Conservation (phyloP, 2,329 filamentous ascomycete genomes). For the Aspergillus carbonarius region DNA sequence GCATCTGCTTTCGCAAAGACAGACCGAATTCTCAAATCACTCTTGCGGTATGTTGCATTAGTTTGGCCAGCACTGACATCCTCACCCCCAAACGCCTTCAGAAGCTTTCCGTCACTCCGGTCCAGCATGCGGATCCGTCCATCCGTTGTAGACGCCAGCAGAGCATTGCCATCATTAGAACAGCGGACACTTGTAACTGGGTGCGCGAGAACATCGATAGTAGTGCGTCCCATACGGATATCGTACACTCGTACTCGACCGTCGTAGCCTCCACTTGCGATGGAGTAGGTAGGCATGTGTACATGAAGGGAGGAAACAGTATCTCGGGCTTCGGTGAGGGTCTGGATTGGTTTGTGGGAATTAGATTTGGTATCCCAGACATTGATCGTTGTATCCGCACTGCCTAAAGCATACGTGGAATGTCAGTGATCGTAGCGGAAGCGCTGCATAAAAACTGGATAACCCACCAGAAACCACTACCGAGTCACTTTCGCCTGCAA, state of each 20-base stretch:
- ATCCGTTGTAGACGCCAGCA: slow-evolving; percentile 75
- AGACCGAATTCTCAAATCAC: slow-evolving; percentile 70
- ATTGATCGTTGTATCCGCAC: slow-evolving; percentile 44
- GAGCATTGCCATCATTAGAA: slow-evolving; percentile 69
- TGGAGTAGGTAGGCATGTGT: slow-evolving; percentile 44
- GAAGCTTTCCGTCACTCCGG: slow-evolving; percentile 67
- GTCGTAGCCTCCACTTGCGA: slow-evolving; percentile 79
- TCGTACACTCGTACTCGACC: slow-evolving; percentile 81
- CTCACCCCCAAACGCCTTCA: slow-evolving; percentile 66
- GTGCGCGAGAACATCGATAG: slow-evolving; percentile 65
- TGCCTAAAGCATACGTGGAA: slow-evolving; percentile 28
- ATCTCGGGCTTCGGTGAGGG: slow-evolving; percentile 41
- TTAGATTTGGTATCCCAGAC: slow-evolving; percentile 45
- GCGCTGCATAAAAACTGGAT: not conserved
- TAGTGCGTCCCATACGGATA: slow-evolving; percentile 69
- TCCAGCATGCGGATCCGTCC: slow-evolving; percentile 79
- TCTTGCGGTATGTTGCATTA: slow-evolving; percentile 54
- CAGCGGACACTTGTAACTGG: slow-evolving; percentile 73
- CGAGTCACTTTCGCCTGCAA: slow-evolving; percentile 72
- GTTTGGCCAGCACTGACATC: not conserved
- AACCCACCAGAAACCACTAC: slow-evolving; percentile 63
- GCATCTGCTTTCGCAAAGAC: slow-evolving; percentile 73
- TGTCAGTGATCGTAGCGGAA: not conserved
- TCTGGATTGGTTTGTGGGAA: slow-evolving; percentile 44
- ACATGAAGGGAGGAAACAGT: slow-evolving; percentile 43